Percentiles rank a stretch among this genome's conserved stretches.
Conservation (phyloP, 345 rosid genomes). For the Adansonia digitata region DNA sequence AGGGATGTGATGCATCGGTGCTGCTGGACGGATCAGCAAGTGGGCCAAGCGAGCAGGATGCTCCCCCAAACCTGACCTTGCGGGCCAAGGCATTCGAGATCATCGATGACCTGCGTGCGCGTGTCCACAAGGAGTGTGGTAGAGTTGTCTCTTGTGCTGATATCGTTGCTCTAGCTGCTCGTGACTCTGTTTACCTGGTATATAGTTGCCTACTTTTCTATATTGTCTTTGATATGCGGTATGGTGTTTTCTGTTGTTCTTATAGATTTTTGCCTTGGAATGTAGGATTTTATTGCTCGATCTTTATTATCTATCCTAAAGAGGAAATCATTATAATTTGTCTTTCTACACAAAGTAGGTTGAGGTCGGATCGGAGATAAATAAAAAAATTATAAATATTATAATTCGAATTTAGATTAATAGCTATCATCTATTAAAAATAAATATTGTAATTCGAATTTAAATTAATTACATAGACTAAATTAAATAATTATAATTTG, state of each 20-base stretch:
- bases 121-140: slow-evolving; percentile 38
- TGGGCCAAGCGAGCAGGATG: slow-evolving; percentile 78
- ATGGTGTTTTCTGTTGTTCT: neutral
- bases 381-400: no score
- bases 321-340: no score
- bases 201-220: neutral
- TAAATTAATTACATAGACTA: no score
- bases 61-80: slow-evolving; percentile 53
- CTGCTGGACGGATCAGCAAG: slow-evolving; percentile 71
- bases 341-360: no score
- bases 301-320: neutral
- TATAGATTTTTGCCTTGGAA: neutral
- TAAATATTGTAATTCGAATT: no score
- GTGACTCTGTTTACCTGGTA: slow-evolving; percentile 57
- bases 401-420: no score
- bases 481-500: neutral
- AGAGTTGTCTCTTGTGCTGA: slow-evolving; percentile 58
- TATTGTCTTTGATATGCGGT: neutral
- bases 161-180: slow-evolving; percentile 49
- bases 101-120: slow-evolving; percentile 39
- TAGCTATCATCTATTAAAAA: no score
- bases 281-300: neutral
- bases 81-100: slow-evolving; percentile 41
- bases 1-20: slow-evolving; percentile 93
- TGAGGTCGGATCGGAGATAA: no score